Evolutionary conservation across 768 basidiomycete species (phyloP), one percentile per base, ranked within the genome.

Genomic region (Paxillus rubicundulus): DNA sequence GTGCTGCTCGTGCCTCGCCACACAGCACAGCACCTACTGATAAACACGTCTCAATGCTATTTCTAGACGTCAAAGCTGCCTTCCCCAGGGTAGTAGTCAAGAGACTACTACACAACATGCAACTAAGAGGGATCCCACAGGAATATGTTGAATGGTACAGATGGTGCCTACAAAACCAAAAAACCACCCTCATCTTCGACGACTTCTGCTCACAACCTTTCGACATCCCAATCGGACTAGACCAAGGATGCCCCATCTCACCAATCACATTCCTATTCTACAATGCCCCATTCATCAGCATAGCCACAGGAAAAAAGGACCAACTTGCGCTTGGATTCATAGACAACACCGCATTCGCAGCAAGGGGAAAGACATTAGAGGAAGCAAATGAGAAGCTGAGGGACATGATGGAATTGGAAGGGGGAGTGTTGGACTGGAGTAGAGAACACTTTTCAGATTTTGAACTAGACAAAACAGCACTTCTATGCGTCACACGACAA

Each of bases 231-330:
- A 59, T 55, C n/a, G 64, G 70, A 0, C 51, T 70, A 1, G 66
- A 65, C 41, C 67, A 72, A 48, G 72, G 72, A 0, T 66, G 61
- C 53, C 69, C 69, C 1, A 47, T 61, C 4, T 68, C 70, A 9
- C 57, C 57, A 2, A 56, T 70, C 2, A 24, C 57, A 0, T 70
- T 63, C 52, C 37, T 64, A 2, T 60, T 69, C 49, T 71, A 67
- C 59, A 74, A 72, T 38, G 21, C 66, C 0, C 43, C 55, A 20
- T 45, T 67, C 0, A 50, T 68, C 2, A 45, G 60, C 2, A 18
- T 52, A 0, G 55, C 49, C 12, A 30, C 56, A 0, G 28, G 14
- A 0, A 21, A 40, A 18, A 39, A 41, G 1, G 36, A 50, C 12
- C 10, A 27, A 7, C 13, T 49, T 1, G 20, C 28, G 0, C 18